Evolutionary conservation across 2,329 filamentous ascomycete species (phyloP).

Genomic region (Onygenales sp.): DNA sequence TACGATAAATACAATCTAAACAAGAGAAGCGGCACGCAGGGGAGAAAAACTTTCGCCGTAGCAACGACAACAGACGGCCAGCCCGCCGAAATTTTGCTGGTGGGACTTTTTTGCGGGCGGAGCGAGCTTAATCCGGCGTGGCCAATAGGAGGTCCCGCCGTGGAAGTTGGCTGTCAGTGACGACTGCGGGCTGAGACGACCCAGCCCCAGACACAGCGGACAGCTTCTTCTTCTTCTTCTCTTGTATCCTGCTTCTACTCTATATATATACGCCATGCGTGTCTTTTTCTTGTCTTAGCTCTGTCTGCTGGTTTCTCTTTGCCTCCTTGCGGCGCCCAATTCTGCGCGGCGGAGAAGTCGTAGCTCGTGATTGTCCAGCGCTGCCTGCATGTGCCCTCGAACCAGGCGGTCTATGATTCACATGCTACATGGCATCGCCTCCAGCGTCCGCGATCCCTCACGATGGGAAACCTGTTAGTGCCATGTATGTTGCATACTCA

Average conservation of each 20-base stretch:
- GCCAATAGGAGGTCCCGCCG: slow-evolving; percentile 8
- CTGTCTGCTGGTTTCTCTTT: background rate
- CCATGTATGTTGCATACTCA: slow-evolving; percentile 28
- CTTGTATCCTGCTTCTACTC: background rate
- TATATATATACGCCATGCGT: background rate
- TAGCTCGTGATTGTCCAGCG: too few relatives aligned
- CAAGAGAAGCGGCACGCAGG: background rate
- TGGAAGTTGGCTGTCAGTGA: background rate
- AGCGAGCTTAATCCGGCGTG: background rate
- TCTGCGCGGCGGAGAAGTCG: background rate
- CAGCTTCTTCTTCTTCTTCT: background rate
- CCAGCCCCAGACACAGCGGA: background rate
- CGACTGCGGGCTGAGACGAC: too few relatives aligned
- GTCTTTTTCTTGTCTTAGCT: background rate
- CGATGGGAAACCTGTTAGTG: slow-evolving; percentile 37
- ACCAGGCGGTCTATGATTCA: background rate
- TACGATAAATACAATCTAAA: background rate
- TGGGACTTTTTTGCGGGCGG: slow-evolving; percentile 1
- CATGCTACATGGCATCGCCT: slow-evolving; percentile 30
- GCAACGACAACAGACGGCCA: background rate
- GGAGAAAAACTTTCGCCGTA: background rate
- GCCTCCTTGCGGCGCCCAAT: too few relatives aligned
- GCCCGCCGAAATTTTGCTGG: background rate
- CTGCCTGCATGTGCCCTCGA: too few relatives aligned
- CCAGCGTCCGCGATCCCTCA: slow-evolving; percentile 28